Conservation (phyloP, 768 basidiomycete genomes). For the Glaciozyma martinii region DNA sequence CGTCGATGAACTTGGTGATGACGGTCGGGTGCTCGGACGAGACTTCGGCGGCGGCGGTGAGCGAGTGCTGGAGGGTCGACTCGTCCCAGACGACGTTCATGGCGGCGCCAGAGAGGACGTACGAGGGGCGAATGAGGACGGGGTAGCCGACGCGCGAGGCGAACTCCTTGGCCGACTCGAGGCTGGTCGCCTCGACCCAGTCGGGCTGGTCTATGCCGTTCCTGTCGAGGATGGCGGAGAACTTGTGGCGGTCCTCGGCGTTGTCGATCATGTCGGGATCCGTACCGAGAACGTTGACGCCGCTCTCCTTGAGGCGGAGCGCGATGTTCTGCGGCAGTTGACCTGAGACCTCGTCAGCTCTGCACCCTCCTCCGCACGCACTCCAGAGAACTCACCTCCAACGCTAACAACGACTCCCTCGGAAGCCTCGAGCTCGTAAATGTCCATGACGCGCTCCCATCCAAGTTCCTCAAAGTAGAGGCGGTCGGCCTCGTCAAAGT, state of each 20-base stretch:
- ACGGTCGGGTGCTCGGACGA: slow-evolving; percentile 97
- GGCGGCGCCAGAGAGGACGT: slow-evolving; percentile 95
- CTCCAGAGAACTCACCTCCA: slow-evolving; percentile 57
- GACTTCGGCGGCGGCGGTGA: slow-evolving; percentile 92
- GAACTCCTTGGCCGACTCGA: slow-evolving; percentile 85
- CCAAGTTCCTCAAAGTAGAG: slow-evolving; percentile 98
- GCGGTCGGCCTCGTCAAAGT: slow-evolving; percentile 98
- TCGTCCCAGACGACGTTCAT: slow-evolving; percentile 99
- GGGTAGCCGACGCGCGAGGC: slow-evolving; percentile 85
- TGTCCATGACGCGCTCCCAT: slow-evolving; percentile 98
- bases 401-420: slow-evolving; percentile 93
- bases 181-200: slow-evolving; percentile 81
- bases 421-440: slow-evolving; percentile 89
- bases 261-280: slow-evolving; percentile 91
- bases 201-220: slow-evolving; percentile 95
- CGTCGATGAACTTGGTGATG: slow-evolving; percentile 96
- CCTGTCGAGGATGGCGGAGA: slow-evolving; percentile 89
- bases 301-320: slow-evolving; percentile 78
- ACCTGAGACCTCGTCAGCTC: slow-evolving; percentile 44
- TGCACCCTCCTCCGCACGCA: background rate
- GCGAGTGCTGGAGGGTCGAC: slow-evolving; percentile 74
- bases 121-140: slow-evolving; percentile 94
- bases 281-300: slow-evolving; percentile 89
- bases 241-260: slow-evolving; percentile 98
- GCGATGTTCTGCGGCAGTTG: slow-evolving; percentile 99